phyloP scores from a whole-genome alignment of 352 stramenopile genomes.

The Peronospora destructor region DNA sequence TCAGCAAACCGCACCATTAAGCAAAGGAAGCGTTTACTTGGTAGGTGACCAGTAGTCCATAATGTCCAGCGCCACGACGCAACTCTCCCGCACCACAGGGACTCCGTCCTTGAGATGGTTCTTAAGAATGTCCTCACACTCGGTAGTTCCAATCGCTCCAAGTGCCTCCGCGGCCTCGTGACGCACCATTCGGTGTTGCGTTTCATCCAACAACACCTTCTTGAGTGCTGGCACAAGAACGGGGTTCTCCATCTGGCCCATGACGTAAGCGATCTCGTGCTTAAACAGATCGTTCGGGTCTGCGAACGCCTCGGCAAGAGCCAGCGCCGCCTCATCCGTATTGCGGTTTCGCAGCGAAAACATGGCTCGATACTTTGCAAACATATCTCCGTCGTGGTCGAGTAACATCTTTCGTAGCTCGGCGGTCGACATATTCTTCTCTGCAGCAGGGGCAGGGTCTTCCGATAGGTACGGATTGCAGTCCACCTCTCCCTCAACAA shows the following conservation, averaged over 20 bases:
- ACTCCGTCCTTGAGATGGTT: conserved; percentile 64
- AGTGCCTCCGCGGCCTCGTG: conserved; percentile 96
- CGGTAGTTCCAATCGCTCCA: conserved; percentile 90
- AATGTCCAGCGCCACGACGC: conserved; percentile 93
- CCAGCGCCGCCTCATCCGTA: conserved; percentile 79
- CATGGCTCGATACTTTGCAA: conserved; percentile 94
- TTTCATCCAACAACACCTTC: conserved; percentile 79
- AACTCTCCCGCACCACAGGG: conserved; percentile 92
- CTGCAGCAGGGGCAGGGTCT: conserved; percentile 90
- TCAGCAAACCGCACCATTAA: background rate
- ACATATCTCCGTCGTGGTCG: conserved; percentile 83
- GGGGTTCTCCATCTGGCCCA: conserved; percentile 90
- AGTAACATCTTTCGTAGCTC: conserved; percentile 86
- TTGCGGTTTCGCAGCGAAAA: conserved; percentile 97
- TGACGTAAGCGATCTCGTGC: conserved; percentile 91
- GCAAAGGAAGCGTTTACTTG: conserved; percentile 26
- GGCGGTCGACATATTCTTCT: conserved; percentile 58
- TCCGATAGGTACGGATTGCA: conserved; percentile 91
- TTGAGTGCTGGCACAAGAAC: conserved; percentile 85
- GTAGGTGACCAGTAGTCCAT: conserved; percentile 92
- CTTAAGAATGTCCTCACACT: conserved; percentile 88
- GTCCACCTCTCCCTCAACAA: conserved; percentile 61
- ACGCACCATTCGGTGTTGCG: conserved; percentile 95
- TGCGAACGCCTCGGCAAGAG: conserved; percentile 62
- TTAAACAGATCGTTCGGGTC: conserved; percentile 83